Evolutionary conservation across 148 eudicot genomes (phyloP).

Genomic region (Agrostemma githago): DNA sequence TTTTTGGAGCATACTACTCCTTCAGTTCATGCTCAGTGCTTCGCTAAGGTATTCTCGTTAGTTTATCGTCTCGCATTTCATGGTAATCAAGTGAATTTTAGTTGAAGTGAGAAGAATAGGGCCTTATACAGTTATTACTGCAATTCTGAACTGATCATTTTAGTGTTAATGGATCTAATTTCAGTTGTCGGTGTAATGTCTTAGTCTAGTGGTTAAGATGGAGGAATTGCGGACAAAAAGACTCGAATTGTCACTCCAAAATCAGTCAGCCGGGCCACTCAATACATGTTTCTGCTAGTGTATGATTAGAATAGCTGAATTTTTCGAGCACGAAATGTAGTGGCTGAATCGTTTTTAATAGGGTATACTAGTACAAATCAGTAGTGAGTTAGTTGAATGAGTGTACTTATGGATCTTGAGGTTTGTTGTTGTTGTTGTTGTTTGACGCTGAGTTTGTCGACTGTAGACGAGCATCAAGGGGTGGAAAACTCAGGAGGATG

Average conservation of each 20-base stretch:
- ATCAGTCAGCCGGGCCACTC: too few species aligned
- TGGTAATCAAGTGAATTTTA: neutral
- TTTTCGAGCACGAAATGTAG: too few species aligned
- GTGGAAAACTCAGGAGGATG: constrained; percentile 46
- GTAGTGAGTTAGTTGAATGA: neutral
- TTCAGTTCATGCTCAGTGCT: constrained; percentile 51
- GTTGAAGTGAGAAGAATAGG: neutral
- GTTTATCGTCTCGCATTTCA: neutral
- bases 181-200: neutral
- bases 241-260: too few species aligned
- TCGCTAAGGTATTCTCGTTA: constrained; percentile 49
- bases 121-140: neutral
- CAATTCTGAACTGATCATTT: neutral
- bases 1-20: constrained; percentile 85
- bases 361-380: neutral
- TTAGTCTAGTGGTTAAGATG: too few species aligned
- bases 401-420: neutral
- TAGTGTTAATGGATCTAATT: neutral
- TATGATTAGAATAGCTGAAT: too few species aligned
- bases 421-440: neutral
- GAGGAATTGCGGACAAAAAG: too few species aligned
- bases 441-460: neutral
- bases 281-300: too few species aligned
- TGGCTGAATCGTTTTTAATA: too few species aligned
- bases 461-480: constrained; percentile 59